Percentiles rank a stretch among this genome's conserved stretches.
phyloP scores from a whole-genome alignment of 192 early-diverging fungal species.

The Backusella mclennaniae region DNA sequence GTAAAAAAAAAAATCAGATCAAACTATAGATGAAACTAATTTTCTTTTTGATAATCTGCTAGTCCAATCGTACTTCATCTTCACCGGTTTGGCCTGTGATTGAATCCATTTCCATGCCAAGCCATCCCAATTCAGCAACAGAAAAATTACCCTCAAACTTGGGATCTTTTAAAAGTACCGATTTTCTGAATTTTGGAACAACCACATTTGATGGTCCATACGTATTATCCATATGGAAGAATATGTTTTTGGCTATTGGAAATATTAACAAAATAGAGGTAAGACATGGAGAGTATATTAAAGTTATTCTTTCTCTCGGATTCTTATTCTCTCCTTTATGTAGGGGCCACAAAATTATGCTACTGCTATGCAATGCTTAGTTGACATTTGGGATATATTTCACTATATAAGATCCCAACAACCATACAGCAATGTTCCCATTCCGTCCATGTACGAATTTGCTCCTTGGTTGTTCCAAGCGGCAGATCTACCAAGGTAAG shows the following conservation, averaged over 20 bases:
- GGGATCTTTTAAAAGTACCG: constrained; percentile 47
- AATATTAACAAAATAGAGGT: constrained; percentile 66
- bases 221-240: constrained; percentile 69
- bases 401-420: constrained; percentile 47
- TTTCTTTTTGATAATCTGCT: neutral
- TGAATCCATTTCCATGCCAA: constrained; percentile 16
- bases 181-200: constrained; percentile 57
- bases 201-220: constrained; percentile 41
- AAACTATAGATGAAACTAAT: neutral
- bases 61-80: constrained; percentile 40
- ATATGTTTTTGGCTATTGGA: constrained; percentile 74
- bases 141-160: constrained; percentile 43
- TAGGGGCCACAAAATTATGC: constrained; percentile 59
- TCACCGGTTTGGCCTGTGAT: constrained; percentile 23
- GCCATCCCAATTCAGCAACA: constrained; percentile 37
- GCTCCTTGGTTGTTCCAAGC: constrained; percentile 79
- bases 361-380: constrained; percentile 62
- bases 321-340: neutral
- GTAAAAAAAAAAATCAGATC: neutral
- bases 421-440: constrained; percentile 49
- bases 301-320: neutral
- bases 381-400: constrained; percentile 67
- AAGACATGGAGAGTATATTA: neutral
- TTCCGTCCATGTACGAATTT: constrained; percentile 75
- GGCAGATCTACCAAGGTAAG: constrained; percentile 55